Evolutionary conservation across 2,329 filamentous ascomycete genomes (phyloP), one percentile per base, ranked within the genome.

Genomic region (Xylaria sp.): DNA sequence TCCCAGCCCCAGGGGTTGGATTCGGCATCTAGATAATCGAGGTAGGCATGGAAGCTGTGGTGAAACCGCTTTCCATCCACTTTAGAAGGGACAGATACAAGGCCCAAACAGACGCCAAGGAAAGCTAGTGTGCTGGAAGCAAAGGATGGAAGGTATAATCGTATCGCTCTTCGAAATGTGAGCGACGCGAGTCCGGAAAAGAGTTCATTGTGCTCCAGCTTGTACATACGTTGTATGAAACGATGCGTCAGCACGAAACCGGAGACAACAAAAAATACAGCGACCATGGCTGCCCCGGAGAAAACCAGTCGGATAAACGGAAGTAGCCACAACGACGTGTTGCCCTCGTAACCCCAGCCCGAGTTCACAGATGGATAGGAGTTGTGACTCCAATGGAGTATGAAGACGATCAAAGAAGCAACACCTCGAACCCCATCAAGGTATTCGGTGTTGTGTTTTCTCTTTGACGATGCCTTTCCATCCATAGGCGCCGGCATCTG

Each of bases 231-330:
- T 65, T 76, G 75, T 20, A 82, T 70, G 52, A 79, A 80, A 56
- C 81, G 80, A 62, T 79, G 78, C 18, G 79, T 78, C 3, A 82
- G 75, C 41, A 81, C 80, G 66, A 79, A 81, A 28, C 81, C 81
- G 8, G 80, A 81, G 36, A 82, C 80, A 63, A 82, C 78, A 71
- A 82, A 81, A 71, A 82, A 82, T 8, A 82, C 77, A 18, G 79
- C 75, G 4, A 82, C 81, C 79, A 81, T 81, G 25, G 80, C 78
- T 20, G 78, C 76, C 18, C 80, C 80, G 1, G 78, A 79, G 69
- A 77, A 78, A 34, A 81, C 65, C 41, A 82, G 73, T 68, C 80
- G 77, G 28, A 82, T 48, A 53, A 81, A 79, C 9, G 81, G 81
- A 28, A 82, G 69, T 63, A 82, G 75, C 66, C 80, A 74, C 32